Evolutionary conservation across 148 eudicot genomes (phyloP).

Genomic region (Fagopyrum tataricum): DNA sequence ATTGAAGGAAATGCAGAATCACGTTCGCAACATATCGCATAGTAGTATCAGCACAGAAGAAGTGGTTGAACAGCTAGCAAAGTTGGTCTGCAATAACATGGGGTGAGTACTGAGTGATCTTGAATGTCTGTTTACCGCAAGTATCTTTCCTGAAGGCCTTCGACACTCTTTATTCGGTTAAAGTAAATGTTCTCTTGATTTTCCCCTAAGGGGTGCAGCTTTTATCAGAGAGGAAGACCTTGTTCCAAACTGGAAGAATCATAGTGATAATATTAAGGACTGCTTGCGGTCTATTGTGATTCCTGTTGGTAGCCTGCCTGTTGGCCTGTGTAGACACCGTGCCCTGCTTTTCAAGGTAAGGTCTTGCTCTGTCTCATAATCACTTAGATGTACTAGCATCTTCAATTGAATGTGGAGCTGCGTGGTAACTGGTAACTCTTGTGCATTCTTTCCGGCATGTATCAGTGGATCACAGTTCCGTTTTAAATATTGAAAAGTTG

Average conservation of each 20-base stretch:
- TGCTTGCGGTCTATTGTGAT: conserved; percentile 70
- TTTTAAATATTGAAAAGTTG: too few species aligned
- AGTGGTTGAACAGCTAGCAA: conserved; percentile 76
- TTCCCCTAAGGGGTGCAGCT: conserved; percentile 55
- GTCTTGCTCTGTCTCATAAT: not conserved
- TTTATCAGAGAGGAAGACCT: conserved; percentile 54
- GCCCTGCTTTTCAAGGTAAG: conserved; percentile 84
- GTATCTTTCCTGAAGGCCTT: too few species aligned
- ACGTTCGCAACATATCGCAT: conserved; percentile 34
- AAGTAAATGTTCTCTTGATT: conserved; percentile 26
- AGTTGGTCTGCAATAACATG: conserved; percentile 63
- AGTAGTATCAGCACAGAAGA: conserved; percentile 34
- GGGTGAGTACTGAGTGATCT: conserved; percentile 36
- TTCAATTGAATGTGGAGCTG: too few species aligned
- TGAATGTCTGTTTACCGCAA: not conserved
- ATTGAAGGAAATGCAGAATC: conserved; percentile 63
- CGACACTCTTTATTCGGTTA: not conserved
- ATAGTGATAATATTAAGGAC: conserved; percentile 53
- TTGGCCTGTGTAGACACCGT: conserved; percentile 87
- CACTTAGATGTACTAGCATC: not conserved
- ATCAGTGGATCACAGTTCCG: not conserved
- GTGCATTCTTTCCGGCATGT: not conserved
- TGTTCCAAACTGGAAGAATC: conserved; percentile 60
- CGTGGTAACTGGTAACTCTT: not conserved
- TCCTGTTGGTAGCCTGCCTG: conserved; percentile 73